Conservation (phyloP, 805 yeast species). For the Kodamaea sagamina region DNA sequence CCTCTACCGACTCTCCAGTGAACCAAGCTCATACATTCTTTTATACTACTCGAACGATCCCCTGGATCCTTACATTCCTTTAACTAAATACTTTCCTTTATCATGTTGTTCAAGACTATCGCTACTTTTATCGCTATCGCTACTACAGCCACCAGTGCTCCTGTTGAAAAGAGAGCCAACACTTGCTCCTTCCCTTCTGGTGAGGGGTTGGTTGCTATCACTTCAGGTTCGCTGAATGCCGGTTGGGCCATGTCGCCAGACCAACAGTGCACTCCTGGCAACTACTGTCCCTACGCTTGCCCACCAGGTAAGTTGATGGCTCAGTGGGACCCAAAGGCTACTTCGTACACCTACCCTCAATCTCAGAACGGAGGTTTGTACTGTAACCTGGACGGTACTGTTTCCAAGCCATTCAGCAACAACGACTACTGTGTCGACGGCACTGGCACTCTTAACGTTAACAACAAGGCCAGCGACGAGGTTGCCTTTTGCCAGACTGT, state of each 20-base stretch:
- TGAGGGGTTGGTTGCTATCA: constrained; percentile 69
- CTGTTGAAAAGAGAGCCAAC: constrained; percentile 30
- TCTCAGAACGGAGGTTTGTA: constrained; percentile 82
- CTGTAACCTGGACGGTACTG: constrained; percentile 70
- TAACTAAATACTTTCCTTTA: constrained; percentile 4
- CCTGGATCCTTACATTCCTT: constrained; percentile 9
- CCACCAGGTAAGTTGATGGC: constrained; percentile 84
- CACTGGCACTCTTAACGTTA: constrained; percentile 66
- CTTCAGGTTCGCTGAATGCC: constrained; percentile 56
- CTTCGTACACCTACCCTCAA: constrained; percentile 72
- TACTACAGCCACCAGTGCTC: constrained; percentile 27
- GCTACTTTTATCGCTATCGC: constrained; percentile 13
- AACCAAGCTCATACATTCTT: constrained; percentile 9
- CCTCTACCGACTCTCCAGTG: neutral
- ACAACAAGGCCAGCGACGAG: constrained; percentile 54
- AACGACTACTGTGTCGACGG: constrained; percentile 75
- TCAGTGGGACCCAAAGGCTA: constrained; percentile 82
- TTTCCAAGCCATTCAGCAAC: constrained; percentile 60
- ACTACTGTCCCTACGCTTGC: constrained; percentile 90
- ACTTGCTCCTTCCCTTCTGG: constrained; percentile 70
- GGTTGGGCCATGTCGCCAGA: constrained; percentile 90
- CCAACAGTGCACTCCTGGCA: constrained; percentile 70
- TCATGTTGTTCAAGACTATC: constrained; percentile 14
- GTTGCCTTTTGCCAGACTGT: constrained; percentile 93
- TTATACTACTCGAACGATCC: constrained; percentile 8